Evolutionary conservation across 768 basidiomycete genomes (phyloP), one percentile per base, ranked within the genome.

Genomic region (Lactarius akahatsu): DNA sequence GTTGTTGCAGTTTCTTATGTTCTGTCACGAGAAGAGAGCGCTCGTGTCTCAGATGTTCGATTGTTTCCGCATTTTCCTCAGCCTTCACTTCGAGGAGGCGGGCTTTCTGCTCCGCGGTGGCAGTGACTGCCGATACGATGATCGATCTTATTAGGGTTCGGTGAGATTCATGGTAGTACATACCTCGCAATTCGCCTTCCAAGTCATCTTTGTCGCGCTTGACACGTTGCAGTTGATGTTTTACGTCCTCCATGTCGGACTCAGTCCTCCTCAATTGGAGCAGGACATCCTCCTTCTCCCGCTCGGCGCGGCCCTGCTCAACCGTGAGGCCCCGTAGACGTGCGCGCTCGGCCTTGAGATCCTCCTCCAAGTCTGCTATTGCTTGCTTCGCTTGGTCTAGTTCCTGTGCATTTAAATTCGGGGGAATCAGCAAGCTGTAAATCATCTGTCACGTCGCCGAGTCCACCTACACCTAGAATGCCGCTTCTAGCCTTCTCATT

Each of bases 211-310:
- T 93, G 71, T 91, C 88, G 65, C 86, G 84, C 76, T 91, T 94
- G 75, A 85, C 78, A 63, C 80, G 81, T 54, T 87, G 84, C 8
- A 93, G 75, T 40, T 94, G 87, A 15, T 81, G 75, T 69, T 85
- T 87, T 52, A 94, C 84, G 59, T 88, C 89, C 30, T 89, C 85
- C 84, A 94, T 91, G 72, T 92, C 91, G 50, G 84, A 82, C 79
- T 92, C 89, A 15, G 88, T 89, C 32, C 90, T 82, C 67, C 85
- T 83, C 70, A 94, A 74, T 68, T 93, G 85, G 16, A 81, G 77
- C 34, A 85, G 70, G 58, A 93, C 80, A 11, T 84, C 81, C 59
- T 85, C 83, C 72, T 86, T 89, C 70, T 92, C 88, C 30, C 86
- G 82, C 59, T 86, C 83, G 26, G 85, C 78, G 5, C 80, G 81